phyloP scores from a whole-genome alignment of 495 filamentous ascomycete species.

The Ramalina peruviana region DNA sequence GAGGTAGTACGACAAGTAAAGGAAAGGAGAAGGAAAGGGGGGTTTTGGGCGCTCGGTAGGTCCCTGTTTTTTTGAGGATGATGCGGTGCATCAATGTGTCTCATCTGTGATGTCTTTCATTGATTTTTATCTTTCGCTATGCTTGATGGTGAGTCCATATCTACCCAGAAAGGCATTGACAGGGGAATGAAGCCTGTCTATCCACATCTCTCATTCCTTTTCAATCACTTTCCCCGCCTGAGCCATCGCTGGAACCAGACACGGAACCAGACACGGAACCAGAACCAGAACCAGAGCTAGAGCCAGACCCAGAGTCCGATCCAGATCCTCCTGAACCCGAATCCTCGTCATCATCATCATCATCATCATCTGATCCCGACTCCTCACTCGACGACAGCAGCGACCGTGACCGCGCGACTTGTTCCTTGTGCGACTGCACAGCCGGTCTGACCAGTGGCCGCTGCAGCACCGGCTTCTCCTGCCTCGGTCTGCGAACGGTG shows the following conservation, averaged over 20 bases:
- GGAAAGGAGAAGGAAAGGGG: background rate
- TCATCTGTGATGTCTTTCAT: too few relatives aligned
- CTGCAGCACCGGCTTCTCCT: background rate
- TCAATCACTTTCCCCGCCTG: too few relatives aligned
- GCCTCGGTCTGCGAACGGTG: background rate
- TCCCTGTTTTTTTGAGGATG: too few relatives aligned
- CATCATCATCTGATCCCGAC: background rate
- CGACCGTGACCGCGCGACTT: background rate
- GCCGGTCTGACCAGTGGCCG: background rate
- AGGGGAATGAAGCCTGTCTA: too few relatives aligned
- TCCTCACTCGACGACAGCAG: background rate
- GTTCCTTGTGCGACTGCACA: background rate
- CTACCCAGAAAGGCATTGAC: too few relatives aligned
- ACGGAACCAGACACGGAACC: background rate
- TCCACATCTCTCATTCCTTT: too few relatives aligned
- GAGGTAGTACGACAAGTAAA: background rate
- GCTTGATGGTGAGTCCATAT: too few relatives aligned
- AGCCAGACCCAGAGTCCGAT: background rate
- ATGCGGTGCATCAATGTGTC: too few relatives aligned
- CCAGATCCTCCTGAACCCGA: background rate
- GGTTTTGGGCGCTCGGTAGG: too few relatives aligned
- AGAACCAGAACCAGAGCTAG: background rate
- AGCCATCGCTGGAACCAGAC: background rate
- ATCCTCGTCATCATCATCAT: background rate
- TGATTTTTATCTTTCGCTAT: too few relatives aligned